Conservation (phyloP, 176 grass and related monocot genomes). For the Miscanthus lutarioriparius region DNA sequence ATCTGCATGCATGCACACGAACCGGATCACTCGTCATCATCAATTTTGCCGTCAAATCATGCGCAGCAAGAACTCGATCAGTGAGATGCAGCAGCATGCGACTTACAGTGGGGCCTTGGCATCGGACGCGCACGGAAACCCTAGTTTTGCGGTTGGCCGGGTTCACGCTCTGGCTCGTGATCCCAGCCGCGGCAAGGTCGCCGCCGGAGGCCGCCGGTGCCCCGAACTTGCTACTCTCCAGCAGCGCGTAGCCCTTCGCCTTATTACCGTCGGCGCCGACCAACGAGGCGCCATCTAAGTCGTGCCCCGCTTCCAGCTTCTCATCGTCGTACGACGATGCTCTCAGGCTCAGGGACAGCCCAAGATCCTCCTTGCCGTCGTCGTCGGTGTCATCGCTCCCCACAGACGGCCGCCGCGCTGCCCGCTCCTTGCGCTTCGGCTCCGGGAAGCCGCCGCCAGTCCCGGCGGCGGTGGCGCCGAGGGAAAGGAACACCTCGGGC, state of each 20-base stretch:
- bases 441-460: slow-evolving; percentile 19
- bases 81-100: not conserved
- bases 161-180: slow-evolving; percentile 75
- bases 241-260: slow-evolving; percentile 42
- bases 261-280: slow-evolving; percentile 11
- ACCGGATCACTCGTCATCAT: not conserved
- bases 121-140: slow-evolving; percentile 94
- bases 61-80: not conserved
- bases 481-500: slow-evolving; percentile 67
- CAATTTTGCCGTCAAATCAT: not conserved
- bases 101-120: slow-evolving; percentile 92
- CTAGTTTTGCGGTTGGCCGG: slow-evolving; percentile 94
- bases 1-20: slow-evolving; percentile 49
- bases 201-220: not conserved
- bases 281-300: slow-evolving; percentile 8
- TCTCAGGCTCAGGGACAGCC: slow-evolving; percentile 66
- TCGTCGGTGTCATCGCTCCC: slow-evolving; percentile 48
- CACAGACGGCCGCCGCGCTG: slow-evolving; percentile 24
- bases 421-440: slow-evolving; percentile 49
- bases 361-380: slow-evolving; percentile 66
- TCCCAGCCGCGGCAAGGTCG: slow-evolving; percentile 32
- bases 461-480: slow-evolving; percentile 36
- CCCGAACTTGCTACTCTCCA: slow-evolving; percentile 62
- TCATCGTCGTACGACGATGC: slow-evolving; percentile 50
- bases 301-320: slow-evolving; percentile 16